Percentiles rank a stretch among this genome's conserved stretches.
These are phyloP conservation scores for Ceratocystis harringtonii DNA, from an alignment of 2,329 filamentous ascomycete species.

Conservation along the genomic window DNA sequence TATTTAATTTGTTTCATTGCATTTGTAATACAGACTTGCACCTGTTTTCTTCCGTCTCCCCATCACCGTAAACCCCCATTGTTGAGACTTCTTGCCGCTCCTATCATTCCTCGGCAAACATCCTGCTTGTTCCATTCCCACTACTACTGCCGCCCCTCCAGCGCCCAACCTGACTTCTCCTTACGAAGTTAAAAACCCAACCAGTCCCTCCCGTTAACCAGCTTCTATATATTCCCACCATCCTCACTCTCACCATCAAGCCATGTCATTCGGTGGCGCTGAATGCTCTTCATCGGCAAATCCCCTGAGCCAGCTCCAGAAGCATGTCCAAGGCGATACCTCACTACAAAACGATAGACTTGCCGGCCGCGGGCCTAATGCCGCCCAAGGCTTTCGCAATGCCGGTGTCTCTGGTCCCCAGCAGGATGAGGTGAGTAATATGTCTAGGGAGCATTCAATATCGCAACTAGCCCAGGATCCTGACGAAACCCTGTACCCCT, in stretches of 20 bases:
- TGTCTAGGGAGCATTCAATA: slow-evolving; percentile 19
- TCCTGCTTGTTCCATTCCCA: not conserved
- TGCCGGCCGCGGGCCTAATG: slow-evolving; percentile 56
- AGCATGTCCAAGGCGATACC: slow-evolving; percentile 93
- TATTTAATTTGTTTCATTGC: not conserved
- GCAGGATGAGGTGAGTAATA: slow-evolving; percentile 52
- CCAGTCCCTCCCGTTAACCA: not conserved
- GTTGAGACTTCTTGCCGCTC: not conserved
- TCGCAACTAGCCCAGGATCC: not conserved
- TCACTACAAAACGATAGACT: slow-evolving; percentile 83
- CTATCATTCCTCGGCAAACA: not conserved
- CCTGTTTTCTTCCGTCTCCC: not conserved
- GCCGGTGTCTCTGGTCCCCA: slow-evolving; percentile 45
- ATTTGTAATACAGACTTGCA: not conserved
- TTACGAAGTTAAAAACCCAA: not conserved
- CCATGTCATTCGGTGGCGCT: slow-evolving; percentile 90
- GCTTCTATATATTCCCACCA: not conserved
- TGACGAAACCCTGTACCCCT: not conserved
- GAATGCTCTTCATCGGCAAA: slow-evolving; percentile 96
- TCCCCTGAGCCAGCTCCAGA: slow-evolving; percentile 91
- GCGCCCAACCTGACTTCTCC: not conserved
- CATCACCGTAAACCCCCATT: too few species aligned
- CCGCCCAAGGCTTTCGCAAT: slow-evolving; percentile 65
- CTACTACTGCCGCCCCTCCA: not conserved
- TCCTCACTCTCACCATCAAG: slow-evolving; percentile 19